phyloP scores from a whole-genome alignment of 495 filamentous ascomycete species.

The Penicillium psychrofluorescens region DNA sequence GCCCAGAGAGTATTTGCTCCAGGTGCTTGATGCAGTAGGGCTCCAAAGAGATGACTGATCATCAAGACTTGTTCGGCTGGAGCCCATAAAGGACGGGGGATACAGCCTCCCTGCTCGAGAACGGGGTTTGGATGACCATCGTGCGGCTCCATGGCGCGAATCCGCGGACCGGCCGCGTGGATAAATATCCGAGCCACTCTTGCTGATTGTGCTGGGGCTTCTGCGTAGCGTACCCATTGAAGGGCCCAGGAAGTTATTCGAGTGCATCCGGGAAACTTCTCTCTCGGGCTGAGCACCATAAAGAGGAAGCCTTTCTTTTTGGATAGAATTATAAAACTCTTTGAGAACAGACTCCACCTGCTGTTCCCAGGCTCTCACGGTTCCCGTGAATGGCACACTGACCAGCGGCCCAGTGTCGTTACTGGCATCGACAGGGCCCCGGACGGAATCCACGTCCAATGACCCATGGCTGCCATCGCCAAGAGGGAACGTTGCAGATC shows the following conservation, averaged over 20 bases:
- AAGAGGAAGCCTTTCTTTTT: conserved; percentile 74
- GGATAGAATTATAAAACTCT: conserved; percentile 85
- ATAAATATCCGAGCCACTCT: conserved; percentile 69
- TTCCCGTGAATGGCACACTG: conserved; percentile 68
- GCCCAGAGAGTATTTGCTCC: conserved; percentile 90
- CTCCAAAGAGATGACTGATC: conserved; percentile 88
- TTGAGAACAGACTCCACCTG: conserved; percentile 87
- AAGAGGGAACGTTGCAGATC: conserved; percentile 15
- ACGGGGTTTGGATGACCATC: conserved; percentile 80
- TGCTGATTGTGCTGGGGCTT: conserved; percentile 84
- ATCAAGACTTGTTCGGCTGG: conserved; percentile 88
- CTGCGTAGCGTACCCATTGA: conserved; percentile 60
- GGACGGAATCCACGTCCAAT: conserved; percentile 20
- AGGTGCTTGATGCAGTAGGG: conserved; percentile 78
- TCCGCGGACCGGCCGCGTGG: conserved; percentile 69
- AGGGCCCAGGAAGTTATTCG: conserved; percentile 41
- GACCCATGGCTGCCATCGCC: conserved; percentile 9
- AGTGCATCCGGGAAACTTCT: conserved; percentile 31
- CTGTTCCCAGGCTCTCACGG: conserved; percentile 75
- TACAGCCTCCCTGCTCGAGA: conserved; percentile 70
- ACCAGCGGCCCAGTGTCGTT: conserved; percentile 56
- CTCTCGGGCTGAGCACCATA: conserved; percentile 53
- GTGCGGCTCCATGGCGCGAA: conserved; percentile 53
- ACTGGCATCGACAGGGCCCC: conserved; percentile 23
- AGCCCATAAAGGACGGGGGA: conserved; percentile 72